Evolutionary conservation across 148 eudicot species (phyloP), one percentile per base, ranked within the genome.

Genomic region (Talinum fruticosum): DNA sequence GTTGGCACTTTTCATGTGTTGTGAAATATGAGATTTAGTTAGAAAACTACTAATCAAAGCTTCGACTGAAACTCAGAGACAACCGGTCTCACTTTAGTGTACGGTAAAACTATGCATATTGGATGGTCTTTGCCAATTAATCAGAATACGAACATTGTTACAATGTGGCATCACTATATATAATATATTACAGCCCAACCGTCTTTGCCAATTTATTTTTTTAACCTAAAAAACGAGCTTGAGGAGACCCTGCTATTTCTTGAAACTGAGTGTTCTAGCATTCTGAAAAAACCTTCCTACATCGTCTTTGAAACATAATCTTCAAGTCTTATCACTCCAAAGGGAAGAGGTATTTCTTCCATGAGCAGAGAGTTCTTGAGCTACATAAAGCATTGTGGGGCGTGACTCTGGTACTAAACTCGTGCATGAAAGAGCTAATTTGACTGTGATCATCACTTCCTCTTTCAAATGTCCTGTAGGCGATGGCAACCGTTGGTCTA

Each of bases 301-400:
- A 41, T 5, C n/a, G 12, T 41, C 8, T 5, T 41, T 41, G 47
- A 41, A 41, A 10, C 14, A n/a, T n/a, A 84, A 71, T 85, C 79
- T 45, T 78, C 81, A 35, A 88, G 73, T 57, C 64, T 83, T 33
- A 81, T 88, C 30, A 65, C 59, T 26, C 80, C 82, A 41, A 90
- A 77, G 35, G 94, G 83, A 75, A 81, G 87, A 32, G 86, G 70
- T 35, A 70, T 38, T 83, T 47, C 67, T 74, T 85, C 84, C 83
- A 51, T 53, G 69, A 59, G 89, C 88, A 0, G 94, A 86, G 26
- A 91, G 81, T 61, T 93, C 89, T 71, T 88, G 92, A 23, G 89
- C 90, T 29, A 89, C 91, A 59, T 41, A 79, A 4, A 90, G 93
- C 97, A 93, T 93, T 28, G 91, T 78, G 41, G 97, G 97, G 5